Conservation (phyloP, 2,329 filamentous ascomycete genomes). For the Didymella lethalis region DNA sequence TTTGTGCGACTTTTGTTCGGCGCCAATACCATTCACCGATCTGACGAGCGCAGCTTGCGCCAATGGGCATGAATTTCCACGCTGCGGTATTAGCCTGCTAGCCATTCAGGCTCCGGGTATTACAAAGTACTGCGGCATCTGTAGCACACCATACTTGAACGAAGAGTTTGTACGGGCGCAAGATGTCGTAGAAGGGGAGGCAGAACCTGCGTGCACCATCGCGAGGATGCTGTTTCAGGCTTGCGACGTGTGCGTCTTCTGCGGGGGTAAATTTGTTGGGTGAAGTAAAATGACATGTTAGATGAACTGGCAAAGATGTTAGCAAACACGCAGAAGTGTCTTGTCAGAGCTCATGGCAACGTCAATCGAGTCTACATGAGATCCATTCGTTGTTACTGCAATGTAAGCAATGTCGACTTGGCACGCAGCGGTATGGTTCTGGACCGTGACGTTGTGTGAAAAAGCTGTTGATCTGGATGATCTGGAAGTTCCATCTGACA, state of each 20-base stretch:
- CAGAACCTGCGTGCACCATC: constrained; percentile 31
- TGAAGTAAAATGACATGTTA: constrained; percentile 9
- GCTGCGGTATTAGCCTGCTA: constrained; percentile 63
- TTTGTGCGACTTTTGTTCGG: constrained; percentile 61
- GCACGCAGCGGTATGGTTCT: constrained; percentile 2
- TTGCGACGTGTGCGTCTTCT: constrained; percentile 51
- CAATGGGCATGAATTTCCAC: constrained; percentile 62
- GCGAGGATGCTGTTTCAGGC: constrained; percentile 43
- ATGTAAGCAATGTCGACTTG: background rate
- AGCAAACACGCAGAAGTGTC: too few relatives aligned
- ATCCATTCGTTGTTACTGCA: too few relatives aligned
- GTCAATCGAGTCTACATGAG: background rate
- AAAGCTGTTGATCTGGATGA: constrained; percentile 1
- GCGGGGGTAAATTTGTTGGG: constrained; percentile 47
- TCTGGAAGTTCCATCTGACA: background rate
- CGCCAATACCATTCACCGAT: constrained; percentile 58
- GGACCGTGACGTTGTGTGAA: background rate
- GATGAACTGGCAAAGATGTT: background rate
- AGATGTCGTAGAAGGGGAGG: constrained; percentile 20
- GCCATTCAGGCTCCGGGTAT: constrained; percentile 63
- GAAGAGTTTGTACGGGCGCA: constrained; percentile 50
- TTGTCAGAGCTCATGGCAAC: background rate
- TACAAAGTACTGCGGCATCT: constrained; percentile 63
- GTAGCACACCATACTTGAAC: constrained; percentile 58
- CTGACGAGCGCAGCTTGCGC: constrained; percentile 57